Evolutionary conservation across 169 alveolate species (phyloP).

Genomic region (Plasmodium gallinaceum): DNA sequence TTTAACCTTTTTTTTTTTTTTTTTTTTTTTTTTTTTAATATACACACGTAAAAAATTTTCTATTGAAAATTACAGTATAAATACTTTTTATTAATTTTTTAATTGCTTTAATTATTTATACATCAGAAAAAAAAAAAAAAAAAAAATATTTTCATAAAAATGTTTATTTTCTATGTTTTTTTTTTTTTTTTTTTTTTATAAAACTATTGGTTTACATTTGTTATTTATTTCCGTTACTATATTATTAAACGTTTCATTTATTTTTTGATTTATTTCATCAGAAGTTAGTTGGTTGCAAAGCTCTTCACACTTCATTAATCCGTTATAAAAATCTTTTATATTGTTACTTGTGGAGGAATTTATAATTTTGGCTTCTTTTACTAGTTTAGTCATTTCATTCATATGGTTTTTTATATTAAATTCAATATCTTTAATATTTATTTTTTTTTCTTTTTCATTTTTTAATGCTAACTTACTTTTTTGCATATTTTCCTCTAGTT

Average conservation of each 20-base stretch:
- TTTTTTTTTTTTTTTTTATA: background rate
- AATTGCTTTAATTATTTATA: background rate
- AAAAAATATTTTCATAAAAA: background rate
- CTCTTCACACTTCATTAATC: conserved; percentile 56
- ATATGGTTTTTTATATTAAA: conserved; percentile 32
- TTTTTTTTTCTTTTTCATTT: conserved; percentile 43
- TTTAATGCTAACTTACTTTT: conserved; percentile 10
- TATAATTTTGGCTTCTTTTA: conserved; percentile 55
- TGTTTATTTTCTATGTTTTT: background rate
- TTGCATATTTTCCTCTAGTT: conserved; percentile 31
- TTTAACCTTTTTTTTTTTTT: too few species aligned
- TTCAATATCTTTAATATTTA: conserved; percentile 50
- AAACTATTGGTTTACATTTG: conserved; percentile 46
- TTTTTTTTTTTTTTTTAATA: too few species aligned
- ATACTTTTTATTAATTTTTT: background rate
- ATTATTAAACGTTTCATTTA: conserved; percentile 20
- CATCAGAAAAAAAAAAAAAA: conserved; percentile 2
- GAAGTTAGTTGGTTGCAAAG: conserved; percentile 12
- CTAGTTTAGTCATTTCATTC: conserved; percentile 51
- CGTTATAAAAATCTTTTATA: conserved; percentile 38
- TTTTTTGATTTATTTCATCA: conserved; percentile 32
- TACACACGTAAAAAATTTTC: too few species aligned
- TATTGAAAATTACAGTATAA: too few species aligned
- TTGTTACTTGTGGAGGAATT: conserved; percentile 40
- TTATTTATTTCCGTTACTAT: conserved; percentile 47